Conservation (phyloP, 148 eudicot genomes). For the Beta vulgaris region DNA sequence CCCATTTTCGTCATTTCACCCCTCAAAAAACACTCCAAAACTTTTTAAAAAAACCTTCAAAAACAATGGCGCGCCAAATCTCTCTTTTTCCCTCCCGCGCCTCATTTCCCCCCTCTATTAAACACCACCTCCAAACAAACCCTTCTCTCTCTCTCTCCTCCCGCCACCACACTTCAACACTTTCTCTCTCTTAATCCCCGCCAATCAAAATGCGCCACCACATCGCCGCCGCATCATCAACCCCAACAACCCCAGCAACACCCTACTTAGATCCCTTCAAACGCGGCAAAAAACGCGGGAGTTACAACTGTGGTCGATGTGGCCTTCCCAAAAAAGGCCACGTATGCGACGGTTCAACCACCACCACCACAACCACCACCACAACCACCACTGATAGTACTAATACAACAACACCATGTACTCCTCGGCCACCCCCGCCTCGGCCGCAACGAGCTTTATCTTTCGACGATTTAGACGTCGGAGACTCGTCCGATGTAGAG, state of each 20-base stretch:
- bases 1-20: constrained; percentile 6
- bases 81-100: constrained; percentile 32
- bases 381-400: constrained; percentile 10
- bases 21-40: neutral
- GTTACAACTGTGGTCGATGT: constrained; percentile 84
- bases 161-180: neutral
- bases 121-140: neutral
- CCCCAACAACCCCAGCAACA: constrained; percentile 43
- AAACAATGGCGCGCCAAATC: constrained; percentile 31
- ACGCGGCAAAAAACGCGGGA: constrained; percentile 60
- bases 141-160: constrained; percentile 2
- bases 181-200: constrained; percentile 7
- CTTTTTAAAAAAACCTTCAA: neutral
- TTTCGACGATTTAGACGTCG: constrained; percentile 54
- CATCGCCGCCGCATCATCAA: constrained; percentile 32
- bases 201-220: constrained; percentile 38
- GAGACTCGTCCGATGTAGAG: constrained; percentile 27
- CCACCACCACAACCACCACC: constrained; percentile 1
- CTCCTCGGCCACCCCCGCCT: constrained; percentile 27
- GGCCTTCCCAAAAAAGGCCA: constrained; percentile 88
- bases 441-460: constrained; percentile 49
- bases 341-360: constrained; percentile 36
- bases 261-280: constrained; percentile 36
- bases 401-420: too few species aligned
- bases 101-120: constrained; percentile 9